phyloP scores from a whole-genome alignment of 768 basidiomycete species.

The Glaciozyma martinii region DNA sequence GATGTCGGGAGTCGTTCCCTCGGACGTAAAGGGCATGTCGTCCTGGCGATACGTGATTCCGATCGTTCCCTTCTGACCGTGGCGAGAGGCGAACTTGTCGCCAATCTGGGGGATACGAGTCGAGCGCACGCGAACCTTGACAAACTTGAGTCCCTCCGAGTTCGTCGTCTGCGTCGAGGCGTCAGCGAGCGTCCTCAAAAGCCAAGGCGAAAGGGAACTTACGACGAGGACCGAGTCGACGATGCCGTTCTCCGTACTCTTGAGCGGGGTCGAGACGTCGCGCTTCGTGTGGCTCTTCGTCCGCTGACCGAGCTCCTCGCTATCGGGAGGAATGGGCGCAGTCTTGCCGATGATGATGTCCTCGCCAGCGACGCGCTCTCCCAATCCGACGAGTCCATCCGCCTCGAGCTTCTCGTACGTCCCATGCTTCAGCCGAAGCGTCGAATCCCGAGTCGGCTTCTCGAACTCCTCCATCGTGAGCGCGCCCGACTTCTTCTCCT shows the following conservation, averaged over 20 bases:
- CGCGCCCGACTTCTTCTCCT: slow-evolving; percentile 91
- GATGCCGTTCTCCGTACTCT: slow-evolving; percentile 95
- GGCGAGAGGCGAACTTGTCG: slow-evolving; percentile 98
- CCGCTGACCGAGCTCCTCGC: slow-evolving; percentile 91
- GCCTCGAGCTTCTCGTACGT: slow-evolving; percentile 97
- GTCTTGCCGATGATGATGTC: slow-evolving; percentile 99
- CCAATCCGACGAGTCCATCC: slow-evolving; percentile 91
- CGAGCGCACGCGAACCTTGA: slow-evolving; percentile 91
- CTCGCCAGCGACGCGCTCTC: slow-evolving; percentile 87
- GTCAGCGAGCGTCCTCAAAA: too few relatives aligned
- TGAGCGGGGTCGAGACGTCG: slow-evolving; percentile 94
- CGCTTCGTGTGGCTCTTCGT: slow-evolving; percentile 87
- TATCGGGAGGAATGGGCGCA: slow-evolving; percentile 89
- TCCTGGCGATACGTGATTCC: slow-evolving; percentile 99
- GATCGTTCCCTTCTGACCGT: slow-evolving; percentile 99
- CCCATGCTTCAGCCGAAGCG: slow-evolving; percentile 92
- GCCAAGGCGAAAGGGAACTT: too few relatives aligned
- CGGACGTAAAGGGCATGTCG: slow-evolving; percentile 98
- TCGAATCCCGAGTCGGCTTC: slow-evolving; percentile 85
- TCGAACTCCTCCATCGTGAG: slow-evolving; percentile 92
- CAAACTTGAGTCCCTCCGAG: slow-evolving; percentile 91
- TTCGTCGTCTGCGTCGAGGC: slow-evolving; percentile 57
- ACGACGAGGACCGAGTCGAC: slow-evolving; percentile 87
- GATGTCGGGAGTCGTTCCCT: slow-evolving; percentile 93
- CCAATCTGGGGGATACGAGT: slow-evolving; percentile 96